These are phyloP conservation scores for Calcarisporium arbuscula DNA, from an alignment of 2,329 filamentous ascomycete species.

Conservation along the genomic window DNA sequence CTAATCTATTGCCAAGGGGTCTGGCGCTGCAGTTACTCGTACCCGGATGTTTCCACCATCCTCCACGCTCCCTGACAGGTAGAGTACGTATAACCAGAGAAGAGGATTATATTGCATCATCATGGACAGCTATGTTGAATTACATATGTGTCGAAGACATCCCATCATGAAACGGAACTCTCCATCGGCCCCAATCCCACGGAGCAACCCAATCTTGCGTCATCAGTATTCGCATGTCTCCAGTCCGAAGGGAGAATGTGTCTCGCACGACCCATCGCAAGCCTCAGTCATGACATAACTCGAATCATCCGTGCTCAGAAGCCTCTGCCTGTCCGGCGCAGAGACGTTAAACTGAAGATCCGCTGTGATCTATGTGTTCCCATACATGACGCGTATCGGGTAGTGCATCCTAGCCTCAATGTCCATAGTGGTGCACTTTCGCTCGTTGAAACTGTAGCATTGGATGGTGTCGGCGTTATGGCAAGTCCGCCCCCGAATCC, in stretches of 20 bases:
- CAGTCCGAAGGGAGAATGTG: background rate
- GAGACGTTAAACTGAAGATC: constrained; percentile 7
- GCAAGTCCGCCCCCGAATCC: constrained; percentile 3
- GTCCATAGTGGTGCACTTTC: background rate
- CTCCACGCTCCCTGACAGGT: too few species aligned
- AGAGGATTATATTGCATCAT: too few species aligned
- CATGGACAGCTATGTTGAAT: too few species aligned
- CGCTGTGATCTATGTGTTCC: constrained; percentile 6
- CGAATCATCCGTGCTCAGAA: background rate
- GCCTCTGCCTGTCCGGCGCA: constrained; percentile 6
- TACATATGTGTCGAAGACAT: too few species aligned
- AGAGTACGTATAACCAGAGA: too few species aligned
- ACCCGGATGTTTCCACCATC: too few species aligned
- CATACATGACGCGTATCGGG: constrained; percentile 9
- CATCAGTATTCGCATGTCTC: too few species aligned
- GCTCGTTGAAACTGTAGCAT: constrained; percentile 7
- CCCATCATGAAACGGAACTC: too few species aligned
- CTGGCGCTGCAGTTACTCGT: too few species aligned
- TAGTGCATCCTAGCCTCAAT: constrained; percentile 9
- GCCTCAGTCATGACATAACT: constrained; percentile 9
- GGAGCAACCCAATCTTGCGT: too few species aligned
- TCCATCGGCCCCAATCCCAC: too few species aligned
- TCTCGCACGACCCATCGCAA: constrained; percentile 8
- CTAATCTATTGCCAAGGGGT: too few species aligned
- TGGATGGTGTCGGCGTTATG: constrained; percentile 9